Conservation (phyloP, 139 green algal species). For the Gonium pectorale region DNA sequence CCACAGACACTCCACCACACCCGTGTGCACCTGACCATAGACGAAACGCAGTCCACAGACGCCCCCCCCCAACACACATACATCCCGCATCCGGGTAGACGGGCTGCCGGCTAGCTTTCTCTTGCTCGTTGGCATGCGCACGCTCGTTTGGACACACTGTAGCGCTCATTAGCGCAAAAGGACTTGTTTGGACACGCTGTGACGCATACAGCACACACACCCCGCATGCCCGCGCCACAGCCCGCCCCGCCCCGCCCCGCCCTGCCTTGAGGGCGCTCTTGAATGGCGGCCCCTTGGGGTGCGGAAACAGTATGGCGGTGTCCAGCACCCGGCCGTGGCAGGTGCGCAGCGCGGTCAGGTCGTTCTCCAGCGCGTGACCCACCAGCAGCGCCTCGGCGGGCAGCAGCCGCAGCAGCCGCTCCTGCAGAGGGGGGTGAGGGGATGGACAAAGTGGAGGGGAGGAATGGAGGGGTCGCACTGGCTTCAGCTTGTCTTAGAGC, state of each 20-base stretch:
- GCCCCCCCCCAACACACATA: too few species aligned
- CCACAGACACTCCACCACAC: too few species aligned
- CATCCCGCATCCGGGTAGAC: too few species aligned
- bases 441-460: not conserved
- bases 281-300: conserved; percentile 82
- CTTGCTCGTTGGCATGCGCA: too few species aligned
- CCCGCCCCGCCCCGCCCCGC: not conserved
- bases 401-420: conserved; percentile 59
- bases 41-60: too few species aligned
- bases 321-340: conserved; percentile 82
- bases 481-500: too few species aligned
- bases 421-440: conserved; percentile 21
- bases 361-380: conserved; percentile 94
- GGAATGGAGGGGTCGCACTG: not conserved
- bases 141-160: too few species aligned
- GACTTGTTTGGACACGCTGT: too few species aligned
- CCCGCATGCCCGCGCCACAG: too few species aligned
- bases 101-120: not conserved
- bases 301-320: conserved; percentile 85
- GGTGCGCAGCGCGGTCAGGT: conserved; percentile 80
- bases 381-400: conserved; percentile 83
- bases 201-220: too few species aligned
- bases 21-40: too few species aligned
- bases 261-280: conserved; percentile 73
- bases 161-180: too few species aligned